Base-by-base conservation (phyloP, 1,139 yeast genomes). In the Hansenula anomala region DNA sequence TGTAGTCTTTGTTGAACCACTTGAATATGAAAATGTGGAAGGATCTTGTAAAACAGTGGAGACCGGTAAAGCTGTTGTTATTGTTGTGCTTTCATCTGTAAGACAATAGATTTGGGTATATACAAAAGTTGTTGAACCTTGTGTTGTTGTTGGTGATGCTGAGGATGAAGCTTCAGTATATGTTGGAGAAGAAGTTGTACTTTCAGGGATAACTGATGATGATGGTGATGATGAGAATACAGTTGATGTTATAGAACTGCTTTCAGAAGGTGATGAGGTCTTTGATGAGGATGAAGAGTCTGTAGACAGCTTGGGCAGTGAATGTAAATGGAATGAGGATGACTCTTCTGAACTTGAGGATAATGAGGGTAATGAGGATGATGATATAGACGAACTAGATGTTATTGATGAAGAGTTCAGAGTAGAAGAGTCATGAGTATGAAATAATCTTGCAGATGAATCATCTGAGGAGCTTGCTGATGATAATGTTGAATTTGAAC, bases 81-180 rank as follows among this genome's bases (percentile, higher is more conserved):
- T 53, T 1, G 73, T 60, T 0, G 72, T 66, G 4, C 53, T 27
- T 0, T 60, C 41, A 30, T 51, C 74, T 0, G 76, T 69, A 23
- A 72, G 58, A n/a, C 58, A 60, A 43, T 61, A 69, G 1, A 56
- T 50, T 47, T 71, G 74, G 2, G 71, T 60, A 46, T 68, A 70
- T 14, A 47, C 35, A 18, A 22, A 24, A 4, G 44, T 41, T 7
- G 37, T 33, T 9, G 29, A 14, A 4, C 30, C 20, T 18, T 20
- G 12, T 27, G 26, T 4, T 6, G 28, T 10, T 25, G 16, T 9
- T 26, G 28, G 15, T 22, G 38, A 31, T 6, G 18, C 6, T 16
- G 32, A 30, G 2, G 17, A 11, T 13, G 28, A 14, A 6, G 33
- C 2, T 30, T 26, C 8, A 6, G 17, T 6, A 13, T 26, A 30